A percentile compares a stretch with the other conserved stretches of the same genome.
phyloP scores from a whole-genome alignment of 257 asterid species.

The Plantago major region DNA sequence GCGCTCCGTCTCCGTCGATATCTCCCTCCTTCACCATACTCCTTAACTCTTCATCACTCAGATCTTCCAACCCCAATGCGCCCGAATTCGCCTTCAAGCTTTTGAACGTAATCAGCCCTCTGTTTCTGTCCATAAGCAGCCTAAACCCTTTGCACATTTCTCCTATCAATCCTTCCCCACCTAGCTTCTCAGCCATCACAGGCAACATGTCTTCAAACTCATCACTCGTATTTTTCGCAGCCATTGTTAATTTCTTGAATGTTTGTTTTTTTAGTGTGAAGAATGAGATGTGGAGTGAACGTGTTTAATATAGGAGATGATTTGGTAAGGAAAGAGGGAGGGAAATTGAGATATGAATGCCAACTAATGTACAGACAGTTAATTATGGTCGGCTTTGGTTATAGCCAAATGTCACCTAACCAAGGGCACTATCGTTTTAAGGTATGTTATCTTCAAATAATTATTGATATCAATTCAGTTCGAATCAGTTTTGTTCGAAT shows the following conservation, averaged over 20 bases:
- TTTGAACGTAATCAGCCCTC: conserved; percentile 58
- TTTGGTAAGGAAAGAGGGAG: conserved; percentile 2
- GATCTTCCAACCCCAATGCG: conserved; percentile 59
- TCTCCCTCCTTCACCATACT: conserved; percentile 79
- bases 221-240: conserved; percentile 27
- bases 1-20: conserved; percentile 64
- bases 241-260: conserved; percentile 16
- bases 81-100: conserved; percentile 70
- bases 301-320: background rate
- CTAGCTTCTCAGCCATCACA: conserved; percentile 63
- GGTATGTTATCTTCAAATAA: no score
- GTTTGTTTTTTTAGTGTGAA: background rate
- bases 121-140: conserved; percentile 60
- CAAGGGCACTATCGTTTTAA: no score
- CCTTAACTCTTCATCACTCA: conserved; percentile 58
- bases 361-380: conserved; percentile 44
- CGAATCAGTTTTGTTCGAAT: no score
- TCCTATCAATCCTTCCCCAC: conserved; percentile 71
- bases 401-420: conserved; percentile 27
- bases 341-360: conserved; percentile 23
- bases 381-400: conserved; percentile 44
- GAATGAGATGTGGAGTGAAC: background rate
- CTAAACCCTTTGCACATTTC: conserved; percentile 74
- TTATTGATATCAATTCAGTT: no score
- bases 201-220: conserved; percentile 67